Evolutionary conservation across 2,329 filamentous ascomycete genomes (phyloP), one percentile per base, ranked within the genome.

Genomic region (Leptographium lundbergii): DNA sequence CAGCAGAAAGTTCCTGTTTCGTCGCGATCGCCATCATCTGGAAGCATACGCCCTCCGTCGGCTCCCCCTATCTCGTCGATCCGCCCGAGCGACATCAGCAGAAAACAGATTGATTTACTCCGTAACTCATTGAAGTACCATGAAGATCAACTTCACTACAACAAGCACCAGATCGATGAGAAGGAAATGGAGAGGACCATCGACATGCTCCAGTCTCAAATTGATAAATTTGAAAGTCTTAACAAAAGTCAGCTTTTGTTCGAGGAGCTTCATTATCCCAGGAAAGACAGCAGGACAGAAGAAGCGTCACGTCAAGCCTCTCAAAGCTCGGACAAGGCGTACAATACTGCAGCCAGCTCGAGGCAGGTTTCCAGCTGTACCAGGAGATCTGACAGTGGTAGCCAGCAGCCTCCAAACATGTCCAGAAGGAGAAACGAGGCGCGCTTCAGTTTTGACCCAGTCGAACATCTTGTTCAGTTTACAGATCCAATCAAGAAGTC

Each of bases 101-200:
- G 73, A 66, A 80, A 78, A 63, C 81, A 84, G 63, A 75, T 84
- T 56, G 74, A 77, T 25, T 69, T 71, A 50, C 74, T 85, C 58
- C 75, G 74, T 48, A 65, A 67, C n/a, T 75, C 76, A n/a, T 72
- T 85, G 61, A 80, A 77, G 65, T 77, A 78, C 60, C 73, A 79
- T 48, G 77, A 84, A 62, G 77, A 81, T 61, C 81, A 86, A 63
- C 68, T 85, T 52, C 75, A 77, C 57, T 83, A 80, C 71, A 85
- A 85, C 66, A 78, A 76, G 63, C 80, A 85, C 62, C 81, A 85
- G 63, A 81, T 85, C 62, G 81, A 85, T 60, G 80, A 81, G 63
- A 75, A 73, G 61, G 69, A 73, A 39, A 76, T 81, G 67, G 73
- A 77, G 61, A 68, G 72, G 25, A 74, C 75, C 36, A 77, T 84